These are phyloP conservation scores for Casuarina equisetifolia DNA, from an alignment of 306 rosid species.

Conservation along the genomic window DNA sequence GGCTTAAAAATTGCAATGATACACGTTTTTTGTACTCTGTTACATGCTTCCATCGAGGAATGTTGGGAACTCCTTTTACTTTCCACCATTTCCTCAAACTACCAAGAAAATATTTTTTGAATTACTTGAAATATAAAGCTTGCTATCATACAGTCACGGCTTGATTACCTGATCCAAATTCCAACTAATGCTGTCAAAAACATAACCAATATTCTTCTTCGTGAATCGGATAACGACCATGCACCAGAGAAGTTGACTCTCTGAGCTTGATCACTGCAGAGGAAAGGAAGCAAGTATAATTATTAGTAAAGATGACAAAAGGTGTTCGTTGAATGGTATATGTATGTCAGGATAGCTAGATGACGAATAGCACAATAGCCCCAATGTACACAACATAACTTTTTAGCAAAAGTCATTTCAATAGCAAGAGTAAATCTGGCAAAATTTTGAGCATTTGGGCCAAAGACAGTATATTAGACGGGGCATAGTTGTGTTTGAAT, in stretches of 20 bases:
- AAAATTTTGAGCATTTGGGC: neutral
- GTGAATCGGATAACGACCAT: constrained; percentile 31
- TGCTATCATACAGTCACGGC: neutral
- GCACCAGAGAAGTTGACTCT: constrained; percentile 66
- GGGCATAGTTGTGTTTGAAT: neutral
- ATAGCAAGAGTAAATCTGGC: neutral
- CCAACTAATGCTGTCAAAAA: constrained; percentile 35
- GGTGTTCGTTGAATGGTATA: constrained; percentile 5
- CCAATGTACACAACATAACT: neutral
- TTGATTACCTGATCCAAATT: constrained; percentile 32
- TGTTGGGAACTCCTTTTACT: neutral
- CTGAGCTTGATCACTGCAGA: constrained; percentile 83
- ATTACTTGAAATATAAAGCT: constrained; percentile 1
- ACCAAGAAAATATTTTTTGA: neutral
- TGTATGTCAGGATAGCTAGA: neutral
- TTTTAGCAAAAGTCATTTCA: neutral
- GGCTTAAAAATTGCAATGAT: neutral
- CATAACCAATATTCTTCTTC: constrained; percentile 35
- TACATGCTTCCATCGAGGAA: neutral
- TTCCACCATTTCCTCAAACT: constrained; percentile 7
- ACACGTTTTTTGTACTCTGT: neutral
- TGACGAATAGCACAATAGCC: neutral
- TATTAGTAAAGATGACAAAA: neutral
- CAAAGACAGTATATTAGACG: neutral
- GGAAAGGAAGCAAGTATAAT: constrained; percentile 19